Conservation (phyloP, 177 flowering plant genomes). For the Tripterygium wilfordii region DNA sequence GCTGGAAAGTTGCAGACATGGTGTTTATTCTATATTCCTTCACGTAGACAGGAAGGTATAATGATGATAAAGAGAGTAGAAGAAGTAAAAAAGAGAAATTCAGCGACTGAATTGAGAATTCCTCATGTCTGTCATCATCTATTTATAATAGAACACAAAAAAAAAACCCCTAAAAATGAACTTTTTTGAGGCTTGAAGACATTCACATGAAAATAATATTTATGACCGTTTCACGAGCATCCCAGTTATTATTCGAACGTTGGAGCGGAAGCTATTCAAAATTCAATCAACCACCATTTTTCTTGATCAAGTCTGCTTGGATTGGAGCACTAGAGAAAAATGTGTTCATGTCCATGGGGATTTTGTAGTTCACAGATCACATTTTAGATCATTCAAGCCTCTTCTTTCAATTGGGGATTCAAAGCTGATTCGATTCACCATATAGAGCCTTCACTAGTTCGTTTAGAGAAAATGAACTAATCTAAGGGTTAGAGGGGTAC, state of each 20-base stretch:
- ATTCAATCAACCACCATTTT: conserved; percentile 1
- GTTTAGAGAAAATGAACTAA: too few relatives aligned
- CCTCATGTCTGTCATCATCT: conserved; percentile 10
- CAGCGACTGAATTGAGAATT: conserved; percentile 1
- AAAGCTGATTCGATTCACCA: too few relatives aligned
- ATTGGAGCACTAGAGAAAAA: background rate
- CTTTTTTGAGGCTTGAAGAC: conserved; percentile 18
- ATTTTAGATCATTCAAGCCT: too few relatives aligned
- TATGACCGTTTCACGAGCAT: conserved; percentile 42
- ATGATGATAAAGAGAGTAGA: conserved; percentile 39
- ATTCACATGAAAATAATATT: conserved; percentile 39
- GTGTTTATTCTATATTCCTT: conserved; percentile 22
- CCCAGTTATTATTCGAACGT: conserved; percentile 34
- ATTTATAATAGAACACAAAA: conserved; percentile 25
- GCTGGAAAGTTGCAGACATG: conserved; percentile 4
- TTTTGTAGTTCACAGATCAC: background rate
- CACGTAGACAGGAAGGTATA: conserved; percentile 52
- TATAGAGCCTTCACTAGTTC: too few relatives aligned
- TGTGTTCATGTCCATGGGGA: background rate
- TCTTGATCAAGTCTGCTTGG: background rate
- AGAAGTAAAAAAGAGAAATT: conserved; percentile 4
- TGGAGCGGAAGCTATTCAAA: conserved; percentile 58
- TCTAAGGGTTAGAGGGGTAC: too few relatives aligned
- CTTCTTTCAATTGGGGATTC: too few relatives aligned
- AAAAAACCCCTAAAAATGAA: conserved; percentile 1